Evolutionary conservation across 441 rosid genomes (phyloP).

Genomic region (Aleurites moluccanus): DNA sequence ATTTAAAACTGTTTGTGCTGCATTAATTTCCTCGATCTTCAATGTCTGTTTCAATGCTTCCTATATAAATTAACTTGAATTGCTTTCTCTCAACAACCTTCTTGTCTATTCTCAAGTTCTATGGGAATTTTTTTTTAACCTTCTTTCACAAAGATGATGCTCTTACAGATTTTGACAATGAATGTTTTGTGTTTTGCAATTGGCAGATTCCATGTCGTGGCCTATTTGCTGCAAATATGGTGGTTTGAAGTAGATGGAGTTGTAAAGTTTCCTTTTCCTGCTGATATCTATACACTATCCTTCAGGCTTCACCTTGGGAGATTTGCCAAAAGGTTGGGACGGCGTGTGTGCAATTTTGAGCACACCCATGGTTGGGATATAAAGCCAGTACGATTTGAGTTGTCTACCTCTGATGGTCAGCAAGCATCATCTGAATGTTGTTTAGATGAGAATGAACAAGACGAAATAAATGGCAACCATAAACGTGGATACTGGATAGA

Average conservation of each 20-base stretch:
- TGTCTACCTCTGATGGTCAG: slow-evolving; percentile 74
- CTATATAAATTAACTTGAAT: background rate
- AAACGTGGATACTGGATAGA: slow-evolving; percentile 86
- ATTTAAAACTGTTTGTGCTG: background rate
- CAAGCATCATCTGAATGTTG: slow-evolving; percentile 57
- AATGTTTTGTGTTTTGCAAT: slow-evolving; percentile 28
- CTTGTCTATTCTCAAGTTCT: background rate
- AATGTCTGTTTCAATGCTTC: background rate
- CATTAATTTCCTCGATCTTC: background rate
- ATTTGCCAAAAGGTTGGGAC: slow-evolving; percentile 66
- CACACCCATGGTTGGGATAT: slow-evolving; percentile 87
- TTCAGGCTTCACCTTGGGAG: slow-evolving; percentile 81
- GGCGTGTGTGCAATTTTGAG: slow-evolving; percentile 66
- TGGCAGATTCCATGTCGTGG: slow-evolving; percentile 78
- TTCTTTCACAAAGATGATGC: background rate
- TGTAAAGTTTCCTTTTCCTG: slow-evolving; percentile 34
- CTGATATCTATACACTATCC: slow-evolving; percentile 46
- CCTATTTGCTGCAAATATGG: slow-evolving; percentile 91
- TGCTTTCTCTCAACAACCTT: background rate
- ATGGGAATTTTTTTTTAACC: background rate
- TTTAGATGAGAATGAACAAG: slow-evolving; percentile 51
- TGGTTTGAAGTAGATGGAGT: slow-evolving; percentile 91
- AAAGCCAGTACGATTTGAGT: slow-evolving; percentile 66
- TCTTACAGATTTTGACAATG: slow-evolving; percentile 13
- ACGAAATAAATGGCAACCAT: slow-evolving; percentile 49